phyloP scores from a whole-genome alignment of 2,329 filamentous ascomycete species.

The Tolypocladium inflatum region DNA sequence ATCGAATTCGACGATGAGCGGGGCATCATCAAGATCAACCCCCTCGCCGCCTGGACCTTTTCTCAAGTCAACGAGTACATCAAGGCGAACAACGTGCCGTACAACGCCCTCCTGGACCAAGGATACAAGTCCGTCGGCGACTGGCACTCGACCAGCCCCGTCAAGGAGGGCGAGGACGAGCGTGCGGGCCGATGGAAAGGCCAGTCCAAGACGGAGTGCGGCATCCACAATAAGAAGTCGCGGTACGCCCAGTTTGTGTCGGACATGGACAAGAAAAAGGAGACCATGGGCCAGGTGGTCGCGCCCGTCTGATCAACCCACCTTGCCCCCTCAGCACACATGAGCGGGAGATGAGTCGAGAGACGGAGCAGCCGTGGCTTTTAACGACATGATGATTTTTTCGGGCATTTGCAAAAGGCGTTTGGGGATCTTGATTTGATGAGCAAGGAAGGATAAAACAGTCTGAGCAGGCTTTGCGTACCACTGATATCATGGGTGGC shows the following conservation, averaged over 20 bases:
- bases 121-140: conserved; percentile 99
- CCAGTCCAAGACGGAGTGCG: conserved; percentile 90
- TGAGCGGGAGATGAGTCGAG: neutral
- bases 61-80: conserved; percentile 83
- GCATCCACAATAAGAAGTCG: conserved; percentile 96
- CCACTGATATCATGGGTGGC: neutral
- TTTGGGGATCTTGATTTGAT: conserved; percentile 11
- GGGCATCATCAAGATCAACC: conserved; percentile 94
- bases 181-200: conserved; percentile 96
- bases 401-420: neutral
- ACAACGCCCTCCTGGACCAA: conserved; percentile 80
- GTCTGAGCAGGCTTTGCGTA: neutral
- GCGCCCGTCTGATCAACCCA: conserved; percentile 14
- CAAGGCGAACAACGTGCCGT: conserved; percentile 77
- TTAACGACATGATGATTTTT: neutral
- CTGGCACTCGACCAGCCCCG: conserved; percentile 93
- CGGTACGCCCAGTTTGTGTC: conserved; percentile 80
- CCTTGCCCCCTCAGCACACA: neutral
- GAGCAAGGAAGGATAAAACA: conserved; percentile 4
- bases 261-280: conserved; percentile 62
- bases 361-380: neutral
- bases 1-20: conserved; percentile 84
- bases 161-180: conserved; percentile 88
- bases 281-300: conserved; percentile 21
- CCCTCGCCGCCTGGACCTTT: conserved; percentile 90